These are phyloP conservation scores for Dioscorea zingiberensis DNA, from an alignment of 106 monocot genomes.

Conservation along the genomic window DNA sequence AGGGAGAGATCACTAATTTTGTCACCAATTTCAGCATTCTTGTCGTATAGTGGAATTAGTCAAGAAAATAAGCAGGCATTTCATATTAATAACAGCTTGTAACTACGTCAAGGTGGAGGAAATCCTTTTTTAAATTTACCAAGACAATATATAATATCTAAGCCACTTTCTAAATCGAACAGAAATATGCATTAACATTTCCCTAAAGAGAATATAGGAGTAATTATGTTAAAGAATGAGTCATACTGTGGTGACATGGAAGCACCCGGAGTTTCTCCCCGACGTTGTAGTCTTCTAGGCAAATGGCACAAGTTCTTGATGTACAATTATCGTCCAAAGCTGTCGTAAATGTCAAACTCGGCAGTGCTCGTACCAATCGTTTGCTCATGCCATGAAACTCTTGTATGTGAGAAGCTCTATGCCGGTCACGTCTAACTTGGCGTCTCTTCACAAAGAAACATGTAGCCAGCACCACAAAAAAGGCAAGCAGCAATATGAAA, in stretches of 20 bases:
- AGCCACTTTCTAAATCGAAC: background rate
- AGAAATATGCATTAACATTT: too few species aligned
- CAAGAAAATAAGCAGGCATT: too few species aligned
- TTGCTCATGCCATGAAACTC: slow-evolving; percentile 91
- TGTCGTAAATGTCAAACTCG: slow-evolving; percentile 66
- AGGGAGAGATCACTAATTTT: too few species aligned
- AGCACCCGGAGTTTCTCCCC: slow-evolving; percentile 81
- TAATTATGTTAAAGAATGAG: background rate
- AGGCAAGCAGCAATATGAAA: slow-evolving; percentile 74
- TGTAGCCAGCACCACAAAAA: slow-evolving; percentile 73
- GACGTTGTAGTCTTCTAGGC: slow-evolving; percentile 78
- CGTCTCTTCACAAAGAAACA: slow-evolving; percentile 88
- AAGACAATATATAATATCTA: background rate
- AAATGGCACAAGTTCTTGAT: slow-evolving; percentile 77
- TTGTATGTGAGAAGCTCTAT: slow-evolving; percentile 28
- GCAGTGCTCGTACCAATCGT: slow-evolving; percentile 81
- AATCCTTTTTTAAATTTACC: too few species aligned
- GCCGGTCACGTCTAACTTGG: slow-evolving; percentile 42
- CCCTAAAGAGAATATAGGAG: background rate
- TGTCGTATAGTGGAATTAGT: too few species aligned
- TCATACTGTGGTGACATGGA: slow-evolving; percentile 91
- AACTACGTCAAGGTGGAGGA: too few species aligned
- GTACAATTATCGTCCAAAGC: slow-evolving; percentile 83
- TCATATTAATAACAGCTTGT: too few species aligned
- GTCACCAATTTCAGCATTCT: too few species aligned